Percentiles rank a stretch among this genome's conserved stretches.
Evolutionary conservation across 2,329 filamentous ascomycete genomes (phyloP).

Genomic region (Elsinoe fawcettii): DNA sequence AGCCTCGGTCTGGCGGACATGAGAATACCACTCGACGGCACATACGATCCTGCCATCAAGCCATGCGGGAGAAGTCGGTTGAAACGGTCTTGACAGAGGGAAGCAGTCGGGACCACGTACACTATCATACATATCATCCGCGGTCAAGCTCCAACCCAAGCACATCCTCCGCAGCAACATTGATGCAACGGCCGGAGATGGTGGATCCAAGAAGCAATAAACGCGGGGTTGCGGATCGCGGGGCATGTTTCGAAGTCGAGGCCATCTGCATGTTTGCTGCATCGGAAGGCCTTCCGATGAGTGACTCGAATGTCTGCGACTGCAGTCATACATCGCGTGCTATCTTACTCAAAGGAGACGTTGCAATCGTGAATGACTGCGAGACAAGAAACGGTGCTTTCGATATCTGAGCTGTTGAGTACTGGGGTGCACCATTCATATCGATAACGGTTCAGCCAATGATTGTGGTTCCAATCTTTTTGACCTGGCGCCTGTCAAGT

Average conservation of each 20-base stretch:
- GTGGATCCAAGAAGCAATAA: not conserved
- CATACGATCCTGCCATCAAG: not conserved
- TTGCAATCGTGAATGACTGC: not conserved
- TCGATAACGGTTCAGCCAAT: slow-evolving; percentile 8
- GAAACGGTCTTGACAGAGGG: not conserved
- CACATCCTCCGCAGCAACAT: not conserved
- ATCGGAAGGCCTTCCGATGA: not conserved
- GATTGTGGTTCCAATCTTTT: slow-evolving; percentile 1
- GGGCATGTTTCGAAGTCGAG: slow-evolving; percentile 1
- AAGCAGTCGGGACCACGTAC: not conserved
- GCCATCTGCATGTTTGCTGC: not conserved
- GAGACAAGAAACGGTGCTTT: not conserved
- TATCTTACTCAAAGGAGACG: not conserved
- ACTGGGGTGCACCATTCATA: not conserved
- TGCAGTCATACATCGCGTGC: not conserved
- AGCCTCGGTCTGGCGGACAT: not conserved
- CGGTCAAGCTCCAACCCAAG: not conserved
- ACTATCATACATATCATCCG: not conserved
- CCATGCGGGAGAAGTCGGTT: slow-evolving; percentile 3
- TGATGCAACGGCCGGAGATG: not conserved
- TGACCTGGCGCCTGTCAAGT: not conserved
- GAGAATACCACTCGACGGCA: not conserved
- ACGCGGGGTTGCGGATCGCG: slow-evolving; percentile 10
- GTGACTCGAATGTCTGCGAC: no score
- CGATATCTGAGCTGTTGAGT: not conserved